Conservation (phyloP, 257 asterid species). For the Jacaranda copaia region DNA sequence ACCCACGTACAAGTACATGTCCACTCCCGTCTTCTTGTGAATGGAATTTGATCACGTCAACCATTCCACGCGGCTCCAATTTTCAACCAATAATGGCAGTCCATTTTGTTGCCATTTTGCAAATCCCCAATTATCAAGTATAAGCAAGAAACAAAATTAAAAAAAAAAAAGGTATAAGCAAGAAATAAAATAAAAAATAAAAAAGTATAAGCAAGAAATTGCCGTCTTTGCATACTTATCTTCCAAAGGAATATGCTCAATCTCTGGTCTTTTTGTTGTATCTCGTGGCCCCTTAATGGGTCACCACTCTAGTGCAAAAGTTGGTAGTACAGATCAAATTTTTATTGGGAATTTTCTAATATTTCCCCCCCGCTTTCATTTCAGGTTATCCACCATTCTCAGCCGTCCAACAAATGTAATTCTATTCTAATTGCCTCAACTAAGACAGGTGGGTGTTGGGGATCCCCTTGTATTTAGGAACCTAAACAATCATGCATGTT, state of each 20-base stretch:
- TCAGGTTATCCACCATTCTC: constrained; percentile 31
- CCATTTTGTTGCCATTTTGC: constrained; percentile 31
- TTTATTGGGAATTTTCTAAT: not conserved
- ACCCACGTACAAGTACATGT: not conserved
- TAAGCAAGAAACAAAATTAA: too few relatives aligned
- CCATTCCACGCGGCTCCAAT: not conserved
- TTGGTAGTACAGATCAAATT: constrained; percentile 18
- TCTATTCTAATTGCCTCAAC: constrained; percentile 28
- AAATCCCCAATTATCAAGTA: not conserved
- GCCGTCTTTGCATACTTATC: constrained; percentile 39
- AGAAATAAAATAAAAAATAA: too few relatives aligned
- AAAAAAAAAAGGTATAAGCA: too few relatives aligned
- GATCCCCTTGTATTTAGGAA: constrained; percentile 27
- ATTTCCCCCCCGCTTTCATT: constrained; percentile 7
- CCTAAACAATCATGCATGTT: not conserved
- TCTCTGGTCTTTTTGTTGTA: not conserved
- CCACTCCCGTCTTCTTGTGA: constrained; percentile 3
- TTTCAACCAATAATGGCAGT: constrained; percentile 24
- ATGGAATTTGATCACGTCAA: constrained; percentile 28
- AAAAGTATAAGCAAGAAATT: constrained; percentile 6
- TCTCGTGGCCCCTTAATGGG: constrained; percentile 38
- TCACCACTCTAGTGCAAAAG: constrained; percentile 37
- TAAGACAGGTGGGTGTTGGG: constrained; percentile 34
- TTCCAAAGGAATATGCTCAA: constrained; percentile 24
- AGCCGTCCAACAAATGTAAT: constrained; percentile 40